phyloP scores from a whole-genome alignment of 192 early-diverging fungal genomes.

The Coemansia sp. region DNA sequence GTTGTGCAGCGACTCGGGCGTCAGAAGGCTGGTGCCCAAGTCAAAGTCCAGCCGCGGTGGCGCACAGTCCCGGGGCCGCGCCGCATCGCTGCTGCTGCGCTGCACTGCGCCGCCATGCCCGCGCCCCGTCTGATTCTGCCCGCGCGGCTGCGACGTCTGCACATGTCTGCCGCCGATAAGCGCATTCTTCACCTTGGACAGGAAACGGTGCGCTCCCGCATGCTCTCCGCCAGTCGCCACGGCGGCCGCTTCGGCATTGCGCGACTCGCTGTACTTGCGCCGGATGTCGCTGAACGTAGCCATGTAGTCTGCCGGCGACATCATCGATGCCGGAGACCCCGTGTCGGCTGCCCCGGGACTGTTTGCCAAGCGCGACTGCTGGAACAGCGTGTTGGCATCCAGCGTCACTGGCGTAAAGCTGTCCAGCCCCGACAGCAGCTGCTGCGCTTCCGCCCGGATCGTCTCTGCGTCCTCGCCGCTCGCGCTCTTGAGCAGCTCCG shows the following conservation, averaged over 20 bases:
- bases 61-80: constrained; percentile 3
- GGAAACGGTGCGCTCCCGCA: constrained; percentile 34
- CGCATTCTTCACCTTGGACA: constrained; percentile 42
- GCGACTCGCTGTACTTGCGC: constrained; percentile 25
- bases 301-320: constrained; percentile 37
- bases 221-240: constrained; percentile 10
- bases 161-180: constrained; percentile 25
- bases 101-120: neutral
- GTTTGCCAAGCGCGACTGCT: constrained; percentile 12
- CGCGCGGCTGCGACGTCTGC: neutral
- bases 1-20: constrained; percentile 38
- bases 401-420: constrained; percentile 42
- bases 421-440: constrained; percentile 8
- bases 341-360: neutral
- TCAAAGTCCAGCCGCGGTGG: constrained; percentile 45
- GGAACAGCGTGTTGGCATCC: constrained; percentile 38
- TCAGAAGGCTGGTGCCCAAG: constrained; percentile 36
- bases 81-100: constrained; percentile 12
- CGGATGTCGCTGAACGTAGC: constrained; percentile 41
- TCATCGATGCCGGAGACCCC: neutral
- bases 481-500: neutral
- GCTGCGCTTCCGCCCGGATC: neutral
- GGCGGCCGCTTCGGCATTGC: constrained; percentile 8
- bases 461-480: neutral
- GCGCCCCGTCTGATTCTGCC: constrained; percentile 1